Conservation (phyloP, 495 filamentous ascomycete species). For the Xylaria acuta region DNA sequence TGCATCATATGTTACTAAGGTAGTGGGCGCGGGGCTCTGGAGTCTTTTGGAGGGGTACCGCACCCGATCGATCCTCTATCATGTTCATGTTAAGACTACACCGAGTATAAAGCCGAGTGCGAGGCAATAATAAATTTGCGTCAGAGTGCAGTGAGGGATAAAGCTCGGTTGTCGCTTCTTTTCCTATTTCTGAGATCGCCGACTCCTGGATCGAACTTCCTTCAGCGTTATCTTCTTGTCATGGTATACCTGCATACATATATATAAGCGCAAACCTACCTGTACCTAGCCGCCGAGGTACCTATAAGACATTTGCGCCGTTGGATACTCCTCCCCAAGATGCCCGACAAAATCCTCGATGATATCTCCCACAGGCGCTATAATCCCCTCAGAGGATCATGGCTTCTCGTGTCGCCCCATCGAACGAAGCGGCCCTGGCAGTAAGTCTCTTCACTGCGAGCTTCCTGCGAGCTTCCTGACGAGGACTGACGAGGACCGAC, state of each 20-base stretch:
- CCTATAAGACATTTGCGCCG: not conserved
- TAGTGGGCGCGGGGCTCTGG: constrained; percentile 18
- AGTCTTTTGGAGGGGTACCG: constrained; percentile 1
- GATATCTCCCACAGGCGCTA: constrained; percentile 96
- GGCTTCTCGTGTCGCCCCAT: constrained; percentile 94
- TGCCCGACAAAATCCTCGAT: constrained; percentile 77
- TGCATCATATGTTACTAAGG: constrained; percentile 2
- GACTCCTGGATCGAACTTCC: not conserved
- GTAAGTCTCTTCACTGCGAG: constrained; percentile 61
- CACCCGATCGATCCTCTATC: not conserved
- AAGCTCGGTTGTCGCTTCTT: not conserved
- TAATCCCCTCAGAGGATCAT: constrained; percentile 88
- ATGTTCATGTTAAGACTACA: constrained; percentile 5
- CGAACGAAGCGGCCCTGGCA: constrained; percentile 97
- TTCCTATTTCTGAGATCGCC: no score
- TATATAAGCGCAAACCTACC: not conserved
- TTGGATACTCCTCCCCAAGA: constrained; percentile 32
- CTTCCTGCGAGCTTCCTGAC: not conserved
- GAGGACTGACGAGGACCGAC: constrained; percentile 10
- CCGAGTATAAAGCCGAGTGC: constrained; percentile 17
- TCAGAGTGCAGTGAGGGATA: constrained; percentile 12
- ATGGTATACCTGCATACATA: not conserved
- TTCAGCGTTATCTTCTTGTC: not conserved
- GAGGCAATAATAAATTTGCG: not conserved
- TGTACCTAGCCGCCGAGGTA: not conserved